Percentiles rank a stretch among this genome's conserved stretches.
phyloP scores from a whole-genome alignment of 78 protist genomes.

The Acrasis kona region DNA sequence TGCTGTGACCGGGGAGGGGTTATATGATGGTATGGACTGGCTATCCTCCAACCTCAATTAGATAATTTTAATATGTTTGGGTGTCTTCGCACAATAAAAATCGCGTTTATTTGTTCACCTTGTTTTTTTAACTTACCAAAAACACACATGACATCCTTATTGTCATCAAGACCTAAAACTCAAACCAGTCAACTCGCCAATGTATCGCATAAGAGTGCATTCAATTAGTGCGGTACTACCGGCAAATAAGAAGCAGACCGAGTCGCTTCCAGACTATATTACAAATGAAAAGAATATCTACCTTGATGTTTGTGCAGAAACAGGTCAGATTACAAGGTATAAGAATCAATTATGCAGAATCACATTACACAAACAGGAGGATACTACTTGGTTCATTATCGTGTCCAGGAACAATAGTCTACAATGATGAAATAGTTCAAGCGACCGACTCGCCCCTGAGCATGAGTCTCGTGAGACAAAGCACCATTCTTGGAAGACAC shows the following conservation, averaged over 20 bases:
- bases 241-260: no score
- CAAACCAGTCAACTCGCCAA: no score
- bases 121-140: no score
- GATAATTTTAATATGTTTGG: no score
- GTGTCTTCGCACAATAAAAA: no score
- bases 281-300: no score
- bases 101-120: no score
- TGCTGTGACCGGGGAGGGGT: conserved; percentile 32
- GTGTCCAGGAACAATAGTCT: not conserved
- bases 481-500: not conserved
- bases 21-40: conserved; percentile 40
- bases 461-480: not conserved
- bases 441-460: not conserved
- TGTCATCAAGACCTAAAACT: no score
- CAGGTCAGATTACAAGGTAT: not conserved
- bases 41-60: conserved; percentile 24
- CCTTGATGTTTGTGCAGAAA: not conserved
- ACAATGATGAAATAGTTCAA: not conserved
- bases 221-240: no score
- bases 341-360: not conserved
- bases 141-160: no score
- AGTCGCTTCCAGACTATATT: no score
- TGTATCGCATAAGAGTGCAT: no score
- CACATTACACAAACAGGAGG: not conserved
- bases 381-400: not conserved